Evolutionary conservation across 1,284 basidiomycete species (phyloP).

Genomic region (Fistulina hepatica): DNA sequence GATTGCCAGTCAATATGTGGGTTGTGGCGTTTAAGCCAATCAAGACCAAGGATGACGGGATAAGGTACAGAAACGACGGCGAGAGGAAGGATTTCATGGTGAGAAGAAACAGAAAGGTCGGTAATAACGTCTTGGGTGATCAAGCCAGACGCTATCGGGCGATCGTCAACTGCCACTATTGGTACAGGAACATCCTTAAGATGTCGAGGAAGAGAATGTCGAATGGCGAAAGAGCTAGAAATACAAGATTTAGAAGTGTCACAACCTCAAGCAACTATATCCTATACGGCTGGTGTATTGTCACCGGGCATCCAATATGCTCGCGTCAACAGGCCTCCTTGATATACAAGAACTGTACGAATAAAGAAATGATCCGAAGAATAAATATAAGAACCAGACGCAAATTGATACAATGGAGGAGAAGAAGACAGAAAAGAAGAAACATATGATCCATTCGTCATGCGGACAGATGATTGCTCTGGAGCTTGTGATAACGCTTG

Average conservation of each 20-base stretch:
- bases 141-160: conserved; percentile 23
- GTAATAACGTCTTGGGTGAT: conserved; percentile 24
- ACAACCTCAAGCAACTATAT: conserved; percentile 15
- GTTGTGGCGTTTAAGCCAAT: too few species aligned
- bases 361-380: conserved; percentile 22
- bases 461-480: too few species aligned
- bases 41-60: conserved; percentile 11
- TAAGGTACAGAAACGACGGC: conserved; percentile 12
- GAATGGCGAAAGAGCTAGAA: conserved; percentile 18
- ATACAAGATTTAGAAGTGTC: conserved; percentile 24
- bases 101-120: conserved; percentile 15
- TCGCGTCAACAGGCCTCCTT: conserved; percentile 14
- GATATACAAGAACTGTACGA: conserved; percentile 12
- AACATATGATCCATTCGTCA: too few species aligned
- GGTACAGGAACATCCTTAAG: conserved; percentile 20
- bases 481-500: too few species aligned
- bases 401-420: too few species aligned
- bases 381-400: conserved; percentile 6
- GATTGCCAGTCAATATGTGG: too few species aligned
- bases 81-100: conserved; percentile 10
- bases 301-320: too few species aligned
- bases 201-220: conserved; percentile 20
- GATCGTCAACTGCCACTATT: conserved; percentile 24
- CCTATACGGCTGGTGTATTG: too few species aligned
- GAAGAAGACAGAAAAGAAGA: too few species aligned